phyloP scores from a whole-genome alignment of 441 rosid genomes.

The Viola pubescens region DNA sequence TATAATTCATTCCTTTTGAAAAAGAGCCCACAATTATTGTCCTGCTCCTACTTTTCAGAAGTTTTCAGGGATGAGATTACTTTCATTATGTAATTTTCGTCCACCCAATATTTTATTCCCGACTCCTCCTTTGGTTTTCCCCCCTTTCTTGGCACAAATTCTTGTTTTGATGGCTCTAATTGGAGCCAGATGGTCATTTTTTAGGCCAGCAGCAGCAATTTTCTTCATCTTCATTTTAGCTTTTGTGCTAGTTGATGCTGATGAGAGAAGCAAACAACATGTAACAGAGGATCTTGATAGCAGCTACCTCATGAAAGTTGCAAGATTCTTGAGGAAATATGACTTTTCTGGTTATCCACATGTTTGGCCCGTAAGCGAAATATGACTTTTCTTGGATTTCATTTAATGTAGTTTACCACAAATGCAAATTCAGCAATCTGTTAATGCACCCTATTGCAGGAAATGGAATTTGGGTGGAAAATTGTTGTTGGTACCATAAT shows the following conservation, averaged over 20 bases:
- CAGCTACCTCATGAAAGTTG: slow-evolving; percentile 13
- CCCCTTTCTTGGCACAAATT: neutral
- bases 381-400: neutral
- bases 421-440: no score
- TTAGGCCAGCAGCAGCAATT: neutral
- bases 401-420: neutral
- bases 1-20: no score
- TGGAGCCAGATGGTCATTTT: slow-evolving; percentile 1
- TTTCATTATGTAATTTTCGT: no score
- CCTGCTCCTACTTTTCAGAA: no score
- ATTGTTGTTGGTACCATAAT: slow-evolving; percentile 31
- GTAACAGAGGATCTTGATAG: slow-evolving; percentile 5
- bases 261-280: slow-evolving; percentile 18
- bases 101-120: no score
- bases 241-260: slow-evolving; percentile 11
- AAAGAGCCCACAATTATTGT: no score
- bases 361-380: slow-evolving; percentile 35
- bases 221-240: slow-evolving; percentile 9
- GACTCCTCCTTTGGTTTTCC: neutral
- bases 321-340: slow-evolving; percentile 21
- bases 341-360: slow-evolving; percentile 27
- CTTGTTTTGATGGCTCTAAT: slow-evolving; percentile 23
- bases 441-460: slow-evolving; percentile 19
- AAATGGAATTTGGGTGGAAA: slow-evolving; percentile 38
- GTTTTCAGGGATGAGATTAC: no score